Evolutionary conservation across 2,329 filamentous ascomycete genomes (phyloP).

Genomic region (Bipolaris gigantea): DNA sequence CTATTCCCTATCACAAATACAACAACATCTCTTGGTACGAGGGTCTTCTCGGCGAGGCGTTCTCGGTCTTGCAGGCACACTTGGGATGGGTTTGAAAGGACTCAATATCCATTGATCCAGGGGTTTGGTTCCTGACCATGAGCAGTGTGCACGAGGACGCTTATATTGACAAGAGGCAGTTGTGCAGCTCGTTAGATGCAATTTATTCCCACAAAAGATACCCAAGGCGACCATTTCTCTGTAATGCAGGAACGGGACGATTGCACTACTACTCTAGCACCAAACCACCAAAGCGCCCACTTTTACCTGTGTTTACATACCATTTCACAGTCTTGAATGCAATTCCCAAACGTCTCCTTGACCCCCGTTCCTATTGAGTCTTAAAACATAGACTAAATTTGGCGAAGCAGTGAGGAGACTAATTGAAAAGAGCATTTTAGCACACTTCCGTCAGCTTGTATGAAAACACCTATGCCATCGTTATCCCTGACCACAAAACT

Average conservation of each 20-base stretch:
- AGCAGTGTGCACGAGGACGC: not conserved
- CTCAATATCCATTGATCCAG: constrained; percentile 36
- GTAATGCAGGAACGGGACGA: not conserved
- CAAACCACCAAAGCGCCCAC: not conserved
- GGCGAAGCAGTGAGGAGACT: no score
- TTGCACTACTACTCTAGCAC: not conserved
- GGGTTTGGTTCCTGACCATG: constrained; percentile 3
- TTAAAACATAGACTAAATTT: no score
- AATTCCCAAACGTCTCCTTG: not conserved
- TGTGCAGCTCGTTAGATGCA: not conserved
- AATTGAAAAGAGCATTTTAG: no score
- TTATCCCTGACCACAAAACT: no score
- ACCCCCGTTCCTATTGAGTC: no score
- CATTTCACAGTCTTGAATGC: not conserved
- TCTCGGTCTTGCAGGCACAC: constrained; percentile 30
- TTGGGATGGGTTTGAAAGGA: constrained; percentile 25
- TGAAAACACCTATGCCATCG: not conserved
- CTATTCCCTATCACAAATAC: constrained; percentile 15
- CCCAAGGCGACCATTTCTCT: not conserved
- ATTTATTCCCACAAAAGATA: not conserved
- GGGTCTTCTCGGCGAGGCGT: constrained; percentile 39
- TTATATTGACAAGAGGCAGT: not conserved
- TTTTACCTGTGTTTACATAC: not conserved
- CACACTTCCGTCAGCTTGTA: not conserved
- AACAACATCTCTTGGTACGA: constrained; percentile 22